These are phyloP conservation scores for Hypsizygus marmoreus DNA, from an alignment of 768 basidiomycete species.

Conservation along the genomic window DNA sequence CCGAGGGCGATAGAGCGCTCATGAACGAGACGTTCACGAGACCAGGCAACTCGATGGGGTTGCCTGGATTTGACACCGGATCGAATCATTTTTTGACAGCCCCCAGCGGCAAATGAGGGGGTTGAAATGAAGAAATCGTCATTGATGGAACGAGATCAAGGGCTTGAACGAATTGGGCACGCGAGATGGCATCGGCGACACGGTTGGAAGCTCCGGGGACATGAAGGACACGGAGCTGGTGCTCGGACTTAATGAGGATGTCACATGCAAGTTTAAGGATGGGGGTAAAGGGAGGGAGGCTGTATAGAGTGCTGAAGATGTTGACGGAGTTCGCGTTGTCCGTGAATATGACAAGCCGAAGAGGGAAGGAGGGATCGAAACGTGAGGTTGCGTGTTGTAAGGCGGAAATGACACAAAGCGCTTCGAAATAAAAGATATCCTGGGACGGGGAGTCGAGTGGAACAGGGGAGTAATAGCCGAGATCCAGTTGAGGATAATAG, in stretches of 20 bases:
- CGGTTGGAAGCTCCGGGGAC: conserved; percentile 19
- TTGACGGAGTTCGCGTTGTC: conserved; percentile 23
- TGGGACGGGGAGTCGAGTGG: not conserved
- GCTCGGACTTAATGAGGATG: conserved; percentile 5
- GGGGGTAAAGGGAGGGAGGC: conserved; percentile 16
- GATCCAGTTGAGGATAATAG: conserved; percentile 12
- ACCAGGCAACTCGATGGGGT: conserved; percentile 34
- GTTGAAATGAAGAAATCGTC: conserved; percentile 9
- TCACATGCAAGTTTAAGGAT: too few relatives aligned
- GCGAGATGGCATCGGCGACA: conserved; percentile 22
- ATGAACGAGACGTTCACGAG: conserved; percentile 28
- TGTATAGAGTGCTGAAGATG: conserved; percentile 21
- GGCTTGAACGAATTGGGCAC: conserved; percentile 2
- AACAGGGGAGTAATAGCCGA: conserved; percentile 13
- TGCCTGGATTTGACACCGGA: conserved; percentile 25
- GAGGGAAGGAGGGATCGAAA: not conserved
- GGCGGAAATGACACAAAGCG: conserved; percentile 19
- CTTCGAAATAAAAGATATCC: conserved; percentile 27
- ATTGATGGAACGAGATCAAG: not conserved
- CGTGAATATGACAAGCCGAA: conserved; percentile 20
- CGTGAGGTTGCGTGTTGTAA: not conserved
- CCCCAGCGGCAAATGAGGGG: conserved; percentile 31
- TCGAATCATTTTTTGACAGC: conserved; percentile 20
- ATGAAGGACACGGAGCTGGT: conserved; percentile 16
- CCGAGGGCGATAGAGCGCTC: conserved; percentile 27